Evolutionary conservation across 345 rosid species (phyloP).

Genomic region (Pugionium cornutum): DNA sequence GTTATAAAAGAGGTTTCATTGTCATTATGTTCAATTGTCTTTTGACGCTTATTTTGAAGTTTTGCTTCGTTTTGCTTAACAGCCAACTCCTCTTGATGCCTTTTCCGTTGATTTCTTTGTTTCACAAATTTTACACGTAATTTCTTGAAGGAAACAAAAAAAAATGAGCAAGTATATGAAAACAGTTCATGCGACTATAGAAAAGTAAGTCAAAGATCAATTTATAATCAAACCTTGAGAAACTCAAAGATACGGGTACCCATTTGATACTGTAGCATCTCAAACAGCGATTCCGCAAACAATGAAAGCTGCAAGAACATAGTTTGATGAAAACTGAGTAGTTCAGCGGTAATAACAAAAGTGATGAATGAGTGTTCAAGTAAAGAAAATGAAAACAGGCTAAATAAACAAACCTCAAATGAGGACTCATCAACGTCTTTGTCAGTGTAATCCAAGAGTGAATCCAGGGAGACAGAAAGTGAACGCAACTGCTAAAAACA

Average conservation of each 20-base stretch:
- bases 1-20: conserved; percentile 44
- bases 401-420: conserved; percentile 63
- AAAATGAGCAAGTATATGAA: not conserved
- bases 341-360: conserved; percentile 17
- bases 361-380: conserved; percentile 17
- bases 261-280: conserved; percentile 97
- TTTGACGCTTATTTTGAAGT: conserved; percentile 51
- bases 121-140: conserved; percentile 60
- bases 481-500: conserved; percentile 64
- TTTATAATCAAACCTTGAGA: conserved; percentile 66
- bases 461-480: conserved; percentile 80
- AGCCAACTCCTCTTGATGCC: conserved; percentile 60
- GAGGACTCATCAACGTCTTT: conserved; percentile 90
- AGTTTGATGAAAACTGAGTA: conserved; percentile 14
- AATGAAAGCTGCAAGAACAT: conserved; percentile 70
- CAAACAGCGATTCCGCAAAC: conserved; percentile 88
- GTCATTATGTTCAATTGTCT: conserved; percentile 54
- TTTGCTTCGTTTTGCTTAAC: conserved; percentile 51
- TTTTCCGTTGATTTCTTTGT: conserved; percentile 76
- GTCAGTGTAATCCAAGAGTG: conserved; percentile 88
- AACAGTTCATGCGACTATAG: conserved; percentile 6
- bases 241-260: conserved; percentile 73
- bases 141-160: conserved; percentile 48
- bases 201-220: conserved; percentile 14
- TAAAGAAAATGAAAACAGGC: not conserved